phyloP scores from a whole-genome alignment of 2,329 filamentous ascomycete genomes.

The Myriosclerotinia scirpicola region DNA sequence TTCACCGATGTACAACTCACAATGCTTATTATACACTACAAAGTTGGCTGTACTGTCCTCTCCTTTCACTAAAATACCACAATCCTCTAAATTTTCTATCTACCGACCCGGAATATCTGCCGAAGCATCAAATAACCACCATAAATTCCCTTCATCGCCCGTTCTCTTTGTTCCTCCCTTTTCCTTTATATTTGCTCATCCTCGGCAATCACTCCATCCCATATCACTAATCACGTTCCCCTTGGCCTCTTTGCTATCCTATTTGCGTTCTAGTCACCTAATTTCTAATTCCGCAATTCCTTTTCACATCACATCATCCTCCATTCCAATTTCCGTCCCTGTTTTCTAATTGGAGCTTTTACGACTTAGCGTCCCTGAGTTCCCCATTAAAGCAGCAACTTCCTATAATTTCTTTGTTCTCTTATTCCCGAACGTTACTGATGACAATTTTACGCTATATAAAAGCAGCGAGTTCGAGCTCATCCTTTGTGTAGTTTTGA shows the following conservation, averaged over 20 bases:
- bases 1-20: neutral
- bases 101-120: neutral
- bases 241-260: neutral
- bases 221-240: neutral
- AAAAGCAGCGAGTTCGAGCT: neutral
- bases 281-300: neutral
- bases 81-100: neutral
- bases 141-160: neutral
- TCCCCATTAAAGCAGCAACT: neutral
- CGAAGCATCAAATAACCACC: neutral
- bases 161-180: neutral
- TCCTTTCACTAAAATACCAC: neutral
- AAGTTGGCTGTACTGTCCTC: neutral
- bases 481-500: neutral
- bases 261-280: neutral
- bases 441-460: neutral
- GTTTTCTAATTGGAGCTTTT: neutral
- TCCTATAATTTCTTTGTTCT: constrained; percentile 2
- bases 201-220: neutral
- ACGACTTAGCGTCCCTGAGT: neutral
- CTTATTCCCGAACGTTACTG: constrained; percentile 6
- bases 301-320: neutral
- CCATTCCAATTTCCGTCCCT: neutral
- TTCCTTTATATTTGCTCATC: neutral
- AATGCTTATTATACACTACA: neutral